Evolutionary conservation across 1,284 basidiomycete genomes (phyloP).

Genomic region (Gomphus bonarii): DNA sequence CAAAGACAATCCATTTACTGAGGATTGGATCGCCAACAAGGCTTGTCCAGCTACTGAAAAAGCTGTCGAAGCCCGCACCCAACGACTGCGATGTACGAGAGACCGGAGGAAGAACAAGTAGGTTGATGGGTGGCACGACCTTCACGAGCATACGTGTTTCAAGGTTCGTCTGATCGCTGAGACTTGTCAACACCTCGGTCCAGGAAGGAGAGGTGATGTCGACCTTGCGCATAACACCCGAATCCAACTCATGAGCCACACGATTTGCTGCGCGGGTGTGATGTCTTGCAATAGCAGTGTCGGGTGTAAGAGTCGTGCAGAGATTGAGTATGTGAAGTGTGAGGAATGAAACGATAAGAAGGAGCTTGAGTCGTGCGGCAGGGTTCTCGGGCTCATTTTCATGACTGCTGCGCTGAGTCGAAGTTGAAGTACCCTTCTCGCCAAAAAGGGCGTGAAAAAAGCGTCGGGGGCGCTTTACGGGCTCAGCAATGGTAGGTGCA

Average conservation of each 20-base stretch:
- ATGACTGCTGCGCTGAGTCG: background rate
- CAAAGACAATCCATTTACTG: constrained; percentile 91
- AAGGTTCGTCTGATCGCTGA: constrained; percentile 31
- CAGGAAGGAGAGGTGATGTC: constrained; percentile 56
- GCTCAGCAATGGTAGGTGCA: constrained; percentile 15
- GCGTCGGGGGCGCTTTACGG: constrained; percentile 28
- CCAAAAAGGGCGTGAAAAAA: constrained; percentile 47
- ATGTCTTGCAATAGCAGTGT: constrained; percentile 52
- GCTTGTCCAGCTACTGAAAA: constrained; percentile 54
- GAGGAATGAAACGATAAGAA: constrained; percentile 83
- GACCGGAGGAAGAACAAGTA: constrained; percentile 34
- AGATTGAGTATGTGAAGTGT: constrained; percentile 88
- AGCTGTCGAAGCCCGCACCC: background rate
- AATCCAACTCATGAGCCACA: constrained; percentile 20
- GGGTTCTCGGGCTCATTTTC: constrained; percentile 55
- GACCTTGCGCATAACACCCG: constrained; percentile 37
- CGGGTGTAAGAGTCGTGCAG: constrained; percentile 82
- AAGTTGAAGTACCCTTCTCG: constrained; percentile 41
- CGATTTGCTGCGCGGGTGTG: constrained; percentile 20
- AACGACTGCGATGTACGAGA: background rate
- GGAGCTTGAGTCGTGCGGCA: constrained; percentile 81
- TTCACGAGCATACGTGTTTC: constrained; percentile 48
- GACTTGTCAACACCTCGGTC: constrained; percentile 44
- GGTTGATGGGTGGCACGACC: constrained; percentile 55
- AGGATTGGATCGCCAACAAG: constrained; percentile 93